Percentiles rank a stretch among this genome's conserved stretches.
These are phyloP conservation scores for Boletus pseudo-olivaceus DNA, from an alignment of 768 basidiomycete genomes.

Conservation along the genomic window DNA sequence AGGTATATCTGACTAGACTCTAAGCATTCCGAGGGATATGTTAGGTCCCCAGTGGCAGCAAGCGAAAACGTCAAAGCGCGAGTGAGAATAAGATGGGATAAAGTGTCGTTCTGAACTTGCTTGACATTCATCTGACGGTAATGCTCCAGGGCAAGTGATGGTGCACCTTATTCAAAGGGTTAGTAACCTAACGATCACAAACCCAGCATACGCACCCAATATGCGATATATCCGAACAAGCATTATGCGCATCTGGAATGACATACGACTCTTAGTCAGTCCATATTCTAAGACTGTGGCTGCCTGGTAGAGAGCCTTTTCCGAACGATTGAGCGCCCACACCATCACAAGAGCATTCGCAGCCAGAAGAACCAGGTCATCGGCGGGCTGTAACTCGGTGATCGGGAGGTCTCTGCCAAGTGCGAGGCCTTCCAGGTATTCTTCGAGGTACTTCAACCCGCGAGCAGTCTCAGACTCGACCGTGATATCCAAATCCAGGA, in stretches of 20 bases:
- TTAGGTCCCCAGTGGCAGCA: slow-evolving; percentile 71
- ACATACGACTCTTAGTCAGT: slow-evolving; percentile 66
- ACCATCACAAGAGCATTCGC: slow-evolving; percentile 62
- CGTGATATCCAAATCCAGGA: slow-evolving; percentile 47
- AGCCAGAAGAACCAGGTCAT: slow-evolving; percentile 78
- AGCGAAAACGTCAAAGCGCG: slow-evolving; percentile 77
- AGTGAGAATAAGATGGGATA: slow-evolving; percentile 79
- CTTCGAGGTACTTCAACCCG: slow-evolving; percentile 49
- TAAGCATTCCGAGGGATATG: slow-evolving; percentile 69
- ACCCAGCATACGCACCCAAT: slow-evolving; percentile 48
- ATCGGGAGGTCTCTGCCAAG: slow-evolving; percentile 62
- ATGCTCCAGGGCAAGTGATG: slow-evolving; percentile 71
- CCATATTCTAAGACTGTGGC: slow-evolving; percentile 69
- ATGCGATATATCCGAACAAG: slow-evolving; percentile 80
- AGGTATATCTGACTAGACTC: slow-evolving; percentile 81
- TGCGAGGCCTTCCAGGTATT: slow-evolving; percentile 65
- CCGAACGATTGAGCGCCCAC: slow-evolving; percentile 56
- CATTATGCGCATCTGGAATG: slow-evolving; percentile 73
- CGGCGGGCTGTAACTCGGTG: slow-evolving; percentile 84
- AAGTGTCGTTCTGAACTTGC: slow-evolving; percentile 84
- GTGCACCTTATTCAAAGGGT: slow-evolving; percentile 51
- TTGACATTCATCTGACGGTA: slow-evolving; percentile 77
- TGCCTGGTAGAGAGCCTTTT: slow-evolving; percentile 61
- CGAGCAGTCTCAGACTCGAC: slow-evolving; percentile 53
- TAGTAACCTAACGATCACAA: background rate